Evolutionary conservation across 2,329 filamentous ascomycete species (phyloP), one percentile per base, ranked within the genome.

Genomic region (Immersiporthe knoxdaviesiana): DNA sequence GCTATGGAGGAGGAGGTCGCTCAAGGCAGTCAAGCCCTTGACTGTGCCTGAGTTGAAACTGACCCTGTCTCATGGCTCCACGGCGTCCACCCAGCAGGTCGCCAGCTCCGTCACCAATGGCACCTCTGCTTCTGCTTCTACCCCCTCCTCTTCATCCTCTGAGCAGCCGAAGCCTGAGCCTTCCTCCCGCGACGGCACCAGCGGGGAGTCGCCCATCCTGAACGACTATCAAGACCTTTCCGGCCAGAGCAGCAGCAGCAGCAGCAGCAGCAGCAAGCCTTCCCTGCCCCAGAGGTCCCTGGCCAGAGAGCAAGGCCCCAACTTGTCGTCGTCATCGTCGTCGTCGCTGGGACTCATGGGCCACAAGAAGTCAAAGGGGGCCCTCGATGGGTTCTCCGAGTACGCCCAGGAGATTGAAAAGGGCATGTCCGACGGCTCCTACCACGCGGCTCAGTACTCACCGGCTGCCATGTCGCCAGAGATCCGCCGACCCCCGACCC

Each of bases 1-100:
- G 71, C 78, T 83, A 41, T 87, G 85, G 85, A 81, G 82, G 68
- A 81, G 86, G 65, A 82, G 86, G 60, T 85, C 84, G 18, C 77
- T 82, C 35, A 87, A 84, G 74, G 79, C 79, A 67, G 83, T 86
- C 66, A 79, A 80, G 65, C 81, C 77, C 70, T 75, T 84, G 44
- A 81, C 83, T 61, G 79, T 87, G 5, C 77, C 84, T 11, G 81
- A 83, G 68, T 81, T 88, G 64, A 84, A 84, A 70, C 78, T 88
- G 66, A 75, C 81, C 63, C 74, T 77, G 54, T 86, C 83, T 68
- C 81, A 86, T 76, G 84, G 84, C 50, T 87, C 84, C 27, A 86
- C 85, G 5, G 78, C 79, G 50, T 76, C 77, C 16, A 67, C 73
- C 54, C 63, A 73, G 37, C 71, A 69, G 68, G 61, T 71, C 30